Evolutionary conservation across 306 rosid species (phyloP).

Genomic region (Elaeagnus macrophylla): DNA sequence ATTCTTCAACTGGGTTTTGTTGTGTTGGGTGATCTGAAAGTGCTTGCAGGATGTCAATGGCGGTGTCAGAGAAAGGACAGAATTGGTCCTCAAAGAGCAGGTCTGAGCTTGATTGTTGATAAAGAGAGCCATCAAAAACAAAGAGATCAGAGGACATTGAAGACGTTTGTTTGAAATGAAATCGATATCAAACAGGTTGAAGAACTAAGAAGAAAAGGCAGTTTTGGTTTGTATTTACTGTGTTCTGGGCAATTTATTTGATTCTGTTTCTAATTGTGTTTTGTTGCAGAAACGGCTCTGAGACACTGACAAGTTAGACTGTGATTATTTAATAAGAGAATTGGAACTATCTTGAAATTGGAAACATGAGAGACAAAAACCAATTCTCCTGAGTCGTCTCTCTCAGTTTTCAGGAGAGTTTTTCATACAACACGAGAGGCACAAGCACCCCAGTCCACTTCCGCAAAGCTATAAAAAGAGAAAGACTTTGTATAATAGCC

Average conservation of each 20-base stretch:
- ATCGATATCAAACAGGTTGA: neutral
- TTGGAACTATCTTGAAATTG: slow-evolving; percentile 5
- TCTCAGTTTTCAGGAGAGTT: slow-evolving; percentile 4
- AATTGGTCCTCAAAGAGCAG: slow-evolving; percentile 34
- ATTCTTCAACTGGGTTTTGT: slow-evolving; percentile 22
- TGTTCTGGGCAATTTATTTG: slow-evolving; percentile 8
- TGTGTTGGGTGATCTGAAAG: slow-evolving; percentile 20
- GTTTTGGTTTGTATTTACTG: slow-evolving; percentile 2
- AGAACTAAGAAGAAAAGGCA: neutral
- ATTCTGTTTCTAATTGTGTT: neutral
- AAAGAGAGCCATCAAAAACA: slow-evolving; percentile 30
- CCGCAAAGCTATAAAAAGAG: slow-evolving; percentile 15
- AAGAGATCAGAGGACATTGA: slow-evolving; percentile 69
- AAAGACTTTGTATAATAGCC: neutral
- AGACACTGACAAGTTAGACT: slow-evolving; percentile 6
- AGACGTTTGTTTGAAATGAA: neutral
- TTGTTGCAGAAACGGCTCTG: slow-evolving; percentile 13
- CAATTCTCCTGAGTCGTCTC: slow-evolving; percentile 7
- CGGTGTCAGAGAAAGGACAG: slow-evolving; percentile 35
- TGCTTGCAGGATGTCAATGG: slow-evolving; percentile 32
- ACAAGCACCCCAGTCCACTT: slow-evolving; percentile 17
- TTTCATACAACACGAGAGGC: slow-evolving; percentile 7
- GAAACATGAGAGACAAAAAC: slow-evolving; percentile 24
- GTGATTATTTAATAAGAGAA: slow-evolving; percentile 8
- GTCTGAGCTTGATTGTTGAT: slow-evolving; percentile 35